Evolutionary conservation across 2,329 filamentous ascomycete genomes (phyloP).

Genomic region (Alternaria infectoria): DNA sequence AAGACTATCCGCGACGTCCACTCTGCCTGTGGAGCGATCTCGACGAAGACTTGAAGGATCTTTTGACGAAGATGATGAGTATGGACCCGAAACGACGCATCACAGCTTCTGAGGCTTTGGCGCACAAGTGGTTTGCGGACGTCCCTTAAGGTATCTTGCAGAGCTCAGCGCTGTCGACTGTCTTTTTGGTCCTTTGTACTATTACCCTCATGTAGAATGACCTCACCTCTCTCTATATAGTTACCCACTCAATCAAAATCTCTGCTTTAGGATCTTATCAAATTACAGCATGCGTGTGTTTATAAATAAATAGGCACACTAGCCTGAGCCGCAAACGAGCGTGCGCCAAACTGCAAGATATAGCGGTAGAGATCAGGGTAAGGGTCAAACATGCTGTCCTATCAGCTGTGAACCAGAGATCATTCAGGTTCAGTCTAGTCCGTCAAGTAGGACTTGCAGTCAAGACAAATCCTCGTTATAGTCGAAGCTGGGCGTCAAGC

Average conservation of each 20-base stretch:
- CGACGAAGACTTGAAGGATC: neutral
- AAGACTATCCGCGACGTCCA: neutral
- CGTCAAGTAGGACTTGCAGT: neutral
- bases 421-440: neutral
- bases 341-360: slow-evolving; percentile 11
- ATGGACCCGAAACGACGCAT: neutral
- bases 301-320: slow-evolving; percentile 7
- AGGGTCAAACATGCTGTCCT: slow-evolving; percentile 4
- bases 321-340: neutral
- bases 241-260: neutral
- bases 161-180: neutral
- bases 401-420: neutral
- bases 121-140: neutral
- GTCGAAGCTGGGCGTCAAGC: neutral
- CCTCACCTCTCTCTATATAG: neutral
- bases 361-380: neutral
- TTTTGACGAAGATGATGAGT: neutral
- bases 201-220: neutral
- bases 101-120: neutral
- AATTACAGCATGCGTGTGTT: slow-evolving; percentile 7
- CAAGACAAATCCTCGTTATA: neutral
- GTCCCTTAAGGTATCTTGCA: neutral
- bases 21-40: neutral
- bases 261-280: neutral
- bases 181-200: neutral